These are phyloP conservation scores for Salicornia ramosissima DNA, from an alignment of 148 eudicot genomes.

Conservation along the genomic window DNA sequence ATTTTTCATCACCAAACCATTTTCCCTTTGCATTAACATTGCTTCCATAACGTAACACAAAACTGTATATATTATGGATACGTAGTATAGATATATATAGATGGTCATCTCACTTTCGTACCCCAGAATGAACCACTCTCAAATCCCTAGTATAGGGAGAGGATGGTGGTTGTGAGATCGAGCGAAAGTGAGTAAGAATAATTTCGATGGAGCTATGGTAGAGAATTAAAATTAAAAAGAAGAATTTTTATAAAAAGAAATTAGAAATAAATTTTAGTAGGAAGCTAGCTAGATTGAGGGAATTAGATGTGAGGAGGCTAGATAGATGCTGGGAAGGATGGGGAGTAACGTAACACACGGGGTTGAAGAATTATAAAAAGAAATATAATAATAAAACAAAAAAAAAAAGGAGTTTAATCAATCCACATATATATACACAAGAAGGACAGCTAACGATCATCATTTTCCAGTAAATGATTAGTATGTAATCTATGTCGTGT, in stretches of 20 bases:
- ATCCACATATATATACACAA: not conserved
- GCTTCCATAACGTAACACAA: not conserved
- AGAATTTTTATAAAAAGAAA: not conserved
- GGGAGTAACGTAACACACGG: conserved; percentile 14
- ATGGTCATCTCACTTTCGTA: not conserved
- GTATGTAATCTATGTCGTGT: not conserved
- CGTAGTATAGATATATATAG: not conserved
- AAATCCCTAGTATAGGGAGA: not conserved
- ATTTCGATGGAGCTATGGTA: not conserved
- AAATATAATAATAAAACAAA: too few species aligned
- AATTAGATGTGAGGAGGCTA: not conserved
- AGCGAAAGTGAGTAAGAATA: not conserved
- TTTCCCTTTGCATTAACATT: not conserved
- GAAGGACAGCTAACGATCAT: conserved; percentile 8
- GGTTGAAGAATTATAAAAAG: not conserved
- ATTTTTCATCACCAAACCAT: not conserved
- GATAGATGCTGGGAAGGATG: conserved; percentile 12
- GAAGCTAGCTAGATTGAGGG: not conserved
- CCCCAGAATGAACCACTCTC: conserved; percentile 19
- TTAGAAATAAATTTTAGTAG: too few species aligned
- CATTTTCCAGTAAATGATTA: not conserved
- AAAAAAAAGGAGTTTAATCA: not conserved
- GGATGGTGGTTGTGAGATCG: conserved; percentile 20
- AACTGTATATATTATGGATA: not conserved
- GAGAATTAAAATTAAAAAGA: not conserved